Evolutionary conservation across 768 basidiomycete species (phyloP).

Genomic region (Lentinula aciculospora): DNA sequence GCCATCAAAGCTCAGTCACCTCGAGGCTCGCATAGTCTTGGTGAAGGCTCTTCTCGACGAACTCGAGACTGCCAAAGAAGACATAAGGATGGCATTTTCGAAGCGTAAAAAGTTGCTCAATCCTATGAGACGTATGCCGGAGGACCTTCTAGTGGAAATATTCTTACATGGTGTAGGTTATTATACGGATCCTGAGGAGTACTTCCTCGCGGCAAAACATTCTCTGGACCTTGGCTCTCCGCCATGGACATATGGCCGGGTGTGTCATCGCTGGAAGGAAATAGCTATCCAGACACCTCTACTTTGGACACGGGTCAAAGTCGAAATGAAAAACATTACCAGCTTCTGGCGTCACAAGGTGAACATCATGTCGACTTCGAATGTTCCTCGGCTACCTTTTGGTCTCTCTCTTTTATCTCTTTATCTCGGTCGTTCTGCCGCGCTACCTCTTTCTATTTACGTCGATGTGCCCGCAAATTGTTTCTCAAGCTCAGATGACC

Average conservation of each 20-base stretch:
- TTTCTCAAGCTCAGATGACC: neutral
- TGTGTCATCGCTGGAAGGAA: neutral
- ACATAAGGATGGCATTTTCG: neutral
- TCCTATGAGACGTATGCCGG: neutral
- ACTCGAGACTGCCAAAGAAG: neutral
- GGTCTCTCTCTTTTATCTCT: neutral
- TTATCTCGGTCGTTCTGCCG: neutral
- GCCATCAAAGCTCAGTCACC: neutral
- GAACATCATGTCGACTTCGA: neutral
- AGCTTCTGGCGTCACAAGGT: too few species aligned
- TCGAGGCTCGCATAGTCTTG: neutral
- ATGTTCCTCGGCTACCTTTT: neutral
- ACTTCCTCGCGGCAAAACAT: neutral
- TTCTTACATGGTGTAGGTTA: neutral
- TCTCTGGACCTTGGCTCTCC: neutral
- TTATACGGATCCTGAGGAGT: neutral
- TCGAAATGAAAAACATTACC: neutral
- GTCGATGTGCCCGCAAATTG: neutral
- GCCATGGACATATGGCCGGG: neutral
- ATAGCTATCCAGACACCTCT: neutral
- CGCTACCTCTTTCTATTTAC: neutral
- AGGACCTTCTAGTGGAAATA: neutral
- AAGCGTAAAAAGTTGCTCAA: neutral
- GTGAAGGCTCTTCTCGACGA: neutral
- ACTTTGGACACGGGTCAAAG: slow-evolving; percentile 1